These are phyloP conservation scores for Reutealis trisperma DNA, from an alignment of 345 rosid species.

Conservation along the genomic window DNA sequence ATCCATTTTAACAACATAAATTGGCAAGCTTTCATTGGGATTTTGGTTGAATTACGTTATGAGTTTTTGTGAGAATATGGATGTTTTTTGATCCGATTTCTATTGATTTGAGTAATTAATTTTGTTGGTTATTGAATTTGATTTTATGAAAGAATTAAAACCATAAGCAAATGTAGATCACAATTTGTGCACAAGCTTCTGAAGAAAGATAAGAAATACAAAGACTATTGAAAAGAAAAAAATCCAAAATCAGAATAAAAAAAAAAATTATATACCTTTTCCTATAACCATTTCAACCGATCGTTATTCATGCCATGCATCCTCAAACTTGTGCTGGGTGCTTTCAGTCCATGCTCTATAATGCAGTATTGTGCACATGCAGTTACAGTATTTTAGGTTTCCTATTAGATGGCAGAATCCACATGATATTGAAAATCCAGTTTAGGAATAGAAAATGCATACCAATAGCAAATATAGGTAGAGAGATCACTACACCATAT, in stretches of 20 bases:
- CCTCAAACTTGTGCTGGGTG: constrained; percentile 86
- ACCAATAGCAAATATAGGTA: not conserved
- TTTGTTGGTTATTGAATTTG: no score
- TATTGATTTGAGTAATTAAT: no score
- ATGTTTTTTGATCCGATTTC: no score
- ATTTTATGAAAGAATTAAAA: not conserved
- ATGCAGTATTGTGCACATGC: constrained; percentile 53
- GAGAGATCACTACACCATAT: not conserved
- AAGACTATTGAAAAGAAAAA: not conserved
- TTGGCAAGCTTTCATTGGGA: no score
- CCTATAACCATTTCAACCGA: constrained; percentile 80
- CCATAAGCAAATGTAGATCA: not conserved
- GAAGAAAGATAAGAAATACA: not conserved
- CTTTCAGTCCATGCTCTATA: constrained; percentile 82
- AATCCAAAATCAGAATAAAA: not conserved
- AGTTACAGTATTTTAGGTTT: constrained; percentile 18
- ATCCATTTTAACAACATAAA: no score
- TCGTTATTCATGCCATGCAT: constrained; percentile 85
- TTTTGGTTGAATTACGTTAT: no score
- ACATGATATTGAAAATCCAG: no score
- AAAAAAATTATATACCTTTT: constrained; percentile 60
- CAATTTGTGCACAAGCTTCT: not conserved
- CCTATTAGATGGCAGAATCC: not conserved
- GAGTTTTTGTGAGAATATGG: no score
- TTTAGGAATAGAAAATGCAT: not conserved